These are phyloP conservation scores for Leptomonas seymouri DNA, from an alignment of 208 protist genomes.

Conservation along the genomic window DNA sequence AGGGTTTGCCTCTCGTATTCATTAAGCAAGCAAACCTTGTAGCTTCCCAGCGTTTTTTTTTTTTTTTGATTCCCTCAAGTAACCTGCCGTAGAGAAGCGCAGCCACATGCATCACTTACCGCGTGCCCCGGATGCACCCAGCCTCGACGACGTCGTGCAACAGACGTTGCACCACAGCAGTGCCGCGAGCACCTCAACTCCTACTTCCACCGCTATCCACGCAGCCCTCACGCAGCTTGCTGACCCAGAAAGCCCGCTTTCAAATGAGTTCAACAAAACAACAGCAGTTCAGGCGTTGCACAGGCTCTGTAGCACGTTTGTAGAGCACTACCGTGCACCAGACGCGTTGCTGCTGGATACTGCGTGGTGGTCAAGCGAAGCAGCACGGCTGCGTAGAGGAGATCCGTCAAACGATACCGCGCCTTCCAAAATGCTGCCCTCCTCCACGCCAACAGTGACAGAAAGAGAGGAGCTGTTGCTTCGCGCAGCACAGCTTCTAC, in stretches of 20 bases:
- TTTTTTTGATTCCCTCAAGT: background rate
- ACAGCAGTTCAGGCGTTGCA: conserved; percentile 20
- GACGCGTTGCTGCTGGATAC: conserved; percentile 27
- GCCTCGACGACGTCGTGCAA: conserved; percentile 26
- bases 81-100: background rate
- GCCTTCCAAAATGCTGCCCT: background rate
- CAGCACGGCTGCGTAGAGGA: conserved; percentile 4
- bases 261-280: conserved; percentile 1
- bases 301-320: conserved; percentile 18
- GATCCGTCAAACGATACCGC: background rate
- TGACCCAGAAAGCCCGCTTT: background rate
- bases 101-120: conserved; percentile 5
- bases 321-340: conserved; percentile 16
- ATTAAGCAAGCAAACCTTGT: too few relatives aligned
- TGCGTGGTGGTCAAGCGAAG: conserved; percentile 26
- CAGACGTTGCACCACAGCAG: background rate
- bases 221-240: conserved; percentile 12
- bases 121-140: background rate
- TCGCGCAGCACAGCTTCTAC: conserved; percentile 10
- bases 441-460: background rate
- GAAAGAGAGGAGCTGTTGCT: conserved; percentile 16
- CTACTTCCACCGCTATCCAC: background rate
- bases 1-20: too few relatives aligned
- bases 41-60: too few relatives aligned
- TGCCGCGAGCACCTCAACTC: too few relatives aligned